Conservation (phyloP, 73 alveolate genomes). For the Tetrahymena elliotti region DNA sequence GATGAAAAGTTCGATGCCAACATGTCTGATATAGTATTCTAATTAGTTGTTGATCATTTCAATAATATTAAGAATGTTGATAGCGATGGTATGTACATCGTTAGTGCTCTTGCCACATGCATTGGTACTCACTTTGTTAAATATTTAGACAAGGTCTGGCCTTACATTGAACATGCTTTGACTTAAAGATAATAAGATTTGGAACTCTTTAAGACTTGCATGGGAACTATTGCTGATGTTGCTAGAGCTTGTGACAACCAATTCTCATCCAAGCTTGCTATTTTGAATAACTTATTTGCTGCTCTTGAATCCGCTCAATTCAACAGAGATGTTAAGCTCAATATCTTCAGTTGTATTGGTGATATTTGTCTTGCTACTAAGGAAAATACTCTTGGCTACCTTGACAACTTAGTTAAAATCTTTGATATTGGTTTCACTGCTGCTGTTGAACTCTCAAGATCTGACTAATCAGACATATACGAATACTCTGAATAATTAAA, state of each 20-base stretch:
- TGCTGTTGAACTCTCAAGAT: not conserved
- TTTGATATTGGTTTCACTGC: not conserved
- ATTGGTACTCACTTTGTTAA: not conserved
- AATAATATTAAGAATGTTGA: not conserved
- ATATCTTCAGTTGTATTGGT: not conserved
- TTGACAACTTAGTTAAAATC: not conserved
- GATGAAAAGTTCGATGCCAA: not conserved
- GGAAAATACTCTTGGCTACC: not conserved
- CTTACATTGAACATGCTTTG: not conserved
- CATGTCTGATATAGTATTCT: not conserved
- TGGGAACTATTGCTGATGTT: not conserved
- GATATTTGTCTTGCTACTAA: not conserved
- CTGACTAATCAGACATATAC: not conserved
- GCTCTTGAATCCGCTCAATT: not conserved
- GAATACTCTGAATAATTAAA: not conserved
- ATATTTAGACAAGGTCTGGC: not conserved
- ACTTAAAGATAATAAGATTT: not conserved
- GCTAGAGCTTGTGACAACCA: not conserved
- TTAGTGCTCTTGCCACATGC: not conserved
- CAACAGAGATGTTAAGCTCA: not conserved
- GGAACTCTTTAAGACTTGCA: not conserved
- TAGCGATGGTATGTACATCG: not conserved
- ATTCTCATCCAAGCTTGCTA: not conserved
- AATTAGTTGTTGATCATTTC: not conserved
- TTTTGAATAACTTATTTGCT: not conserved